These are phyloP conservation scores for Cutaneotrichosporon sp. DNA, from an alignment of 1,284 basidiomycete genomes.

Conservation along the genomic window DNA sequence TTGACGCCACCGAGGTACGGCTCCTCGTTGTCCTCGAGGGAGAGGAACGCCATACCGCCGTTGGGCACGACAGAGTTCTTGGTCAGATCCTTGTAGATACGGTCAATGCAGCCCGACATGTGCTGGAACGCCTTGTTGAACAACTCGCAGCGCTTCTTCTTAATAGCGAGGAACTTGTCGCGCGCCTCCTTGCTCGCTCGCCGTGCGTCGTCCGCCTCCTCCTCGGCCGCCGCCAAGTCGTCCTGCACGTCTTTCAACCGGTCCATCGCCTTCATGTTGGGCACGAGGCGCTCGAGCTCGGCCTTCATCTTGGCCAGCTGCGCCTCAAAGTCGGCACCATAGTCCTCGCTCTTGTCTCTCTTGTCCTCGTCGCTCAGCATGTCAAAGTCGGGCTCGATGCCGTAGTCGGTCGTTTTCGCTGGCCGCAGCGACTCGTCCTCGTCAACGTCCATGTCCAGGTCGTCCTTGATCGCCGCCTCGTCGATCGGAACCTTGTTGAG, in stretches of 20 bases:
- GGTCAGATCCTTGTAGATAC: conserved; percentile 96
- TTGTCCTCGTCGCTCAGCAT: conserved; percentile 75
- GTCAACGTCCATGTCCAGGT: conserved; percentile 76
- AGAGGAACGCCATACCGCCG: conserved; percentile 93
- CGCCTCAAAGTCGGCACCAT: conserved; percentile 69
- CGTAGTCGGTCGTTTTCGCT: conserved; percentile 71
- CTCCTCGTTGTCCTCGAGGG: conserved; percentile 95
- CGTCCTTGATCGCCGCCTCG: neutral
- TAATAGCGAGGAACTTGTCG: conserved; percentile 85
- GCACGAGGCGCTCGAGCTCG: conserved; percentile 91
- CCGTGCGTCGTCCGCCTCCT: conserved; percentile 55
- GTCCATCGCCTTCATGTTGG: conserved; percentile 94
- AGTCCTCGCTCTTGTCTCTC: conserved; percentile 65
- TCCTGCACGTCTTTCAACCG: conserved; percentile 87
- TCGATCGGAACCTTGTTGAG: conserved; percentile 79
- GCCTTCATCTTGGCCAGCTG: conserved; percentile 64
- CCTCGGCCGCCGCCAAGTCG: conserved; percentile 54
- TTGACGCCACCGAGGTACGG: conserved; percentile 93
- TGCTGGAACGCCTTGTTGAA: conserved; percentile 97
- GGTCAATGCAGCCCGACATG: conserved; percentile 88
- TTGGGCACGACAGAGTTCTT: conserved; percentile 79
- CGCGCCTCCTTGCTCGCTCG: conserved; percentile 81
- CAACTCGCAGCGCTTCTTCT: conserved; percentile 75
- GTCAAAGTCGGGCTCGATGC: conserved; percentile 84
- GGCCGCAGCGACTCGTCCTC: conserved; percentile 69